Conservation (phyloP, 1,284 basidiomycete genomes). For the Puccinia triticina region DNA sequence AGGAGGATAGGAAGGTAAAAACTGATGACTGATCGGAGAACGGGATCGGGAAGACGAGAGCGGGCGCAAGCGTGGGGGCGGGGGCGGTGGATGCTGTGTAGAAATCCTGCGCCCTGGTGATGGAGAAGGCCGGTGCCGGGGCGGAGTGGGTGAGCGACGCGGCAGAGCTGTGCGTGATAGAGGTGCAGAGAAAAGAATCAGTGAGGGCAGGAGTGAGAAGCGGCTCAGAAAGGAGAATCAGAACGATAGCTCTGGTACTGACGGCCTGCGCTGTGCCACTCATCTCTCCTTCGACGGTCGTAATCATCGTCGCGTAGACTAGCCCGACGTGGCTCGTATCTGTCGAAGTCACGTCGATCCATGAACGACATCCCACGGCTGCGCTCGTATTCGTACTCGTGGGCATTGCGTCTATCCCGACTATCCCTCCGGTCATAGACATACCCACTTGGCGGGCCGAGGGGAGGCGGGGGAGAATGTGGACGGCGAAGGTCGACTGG, state of each 20-base stretch:
- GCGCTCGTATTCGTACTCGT: conserved; percentile 29
- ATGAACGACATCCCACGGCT: conserved; percentile 23
- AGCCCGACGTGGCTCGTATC: conserved; percentile 43
- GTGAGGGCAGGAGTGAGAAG: neutral
- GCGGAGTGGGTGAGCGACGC: conserved; percentile 19
- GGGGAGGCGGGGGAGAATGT: conserved; percentile 36
- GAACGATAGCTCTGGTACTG: neutral
- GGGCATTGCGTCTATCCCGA: conserved; percentile 21
- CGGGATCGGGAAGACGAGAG: too few relatives aligned
- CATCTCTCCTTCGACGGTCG: conserved; percentile 49
- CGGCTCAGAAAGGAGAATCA: neutral
- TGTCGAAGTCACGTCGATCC: conserved; percentile 44
- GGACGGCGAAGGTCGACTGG: conserved; percentile 40
- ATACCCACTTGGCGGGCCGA: conserved; percentile 12
- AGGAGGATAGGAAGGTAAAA: too few relatives aligned
- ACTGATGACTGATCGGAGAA: too few relatives aligned
- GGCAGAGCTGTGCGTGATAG: neutral
- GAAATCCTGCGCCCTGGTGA: conserved; percentile 35
- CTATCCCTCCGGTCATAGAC: conserved; percentile 36
- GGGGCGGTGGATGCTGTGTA: conserved; percentile 36
- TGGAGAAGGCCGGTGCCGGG: conserved; percentile 24
- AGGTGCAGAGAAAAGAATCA: too few relatives aligned
- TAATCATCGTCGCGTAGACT: conserved; percentile 39
- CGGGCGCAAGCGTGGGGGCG: conserved; percentile 24
- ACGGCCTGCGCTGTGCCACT: conserved; percentile 31